Conservation (phyloP, 2,329 filamentous ascomycete species). For the Periconia sp. region DNA sequence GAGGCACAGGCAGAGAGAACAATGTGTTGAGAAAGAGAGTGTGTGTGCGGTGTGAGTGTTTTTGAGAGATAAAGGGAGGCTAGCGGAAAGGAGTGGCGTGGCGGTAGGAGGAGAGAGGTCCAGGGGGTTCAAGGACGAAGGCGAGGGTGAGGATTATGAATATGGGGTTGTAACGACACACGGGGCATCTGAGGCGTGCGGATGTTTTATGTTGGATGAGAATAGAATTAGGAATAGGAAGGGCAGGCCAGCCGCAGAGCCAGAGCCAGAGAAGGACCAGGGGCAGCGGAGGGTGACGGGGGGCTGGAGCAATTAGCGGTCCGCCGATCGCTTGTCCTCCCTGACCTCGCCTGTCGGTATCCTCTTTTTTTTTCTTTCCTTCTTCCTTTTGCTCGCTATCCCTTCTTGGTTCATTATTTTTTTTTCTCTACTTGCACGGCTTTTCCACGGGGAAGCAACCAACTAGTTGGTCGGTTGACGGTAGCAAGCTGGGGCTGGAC, state of each 20-base stretch:
- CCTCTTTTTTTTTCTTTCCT: too few species aligned
- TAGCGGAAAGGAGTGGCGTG: background rate
- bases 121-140: background rate
- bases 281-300: background rate
- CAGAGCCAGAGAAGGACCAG: too few species aligned
- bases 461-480: too few species aligned
- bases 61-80: background rate
- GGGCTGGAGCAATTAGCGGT: constrained; percentile 6
- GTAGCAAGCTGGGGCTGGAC: background rate
- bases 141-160: background rate
- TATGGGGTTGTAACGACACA: background rate
- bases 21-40: background rate
- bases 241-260: background rate
- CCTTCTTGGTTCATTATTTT: too few species aligned
- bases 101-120: constrained; percentile 1
- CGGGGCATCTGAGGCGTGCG: background rate
- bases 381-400: too few species aligned
- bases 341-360: background rate
- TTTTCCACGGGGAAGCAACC: too few species aligned
- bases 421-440: too few species aligned
- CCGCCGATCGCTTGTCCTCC: background rate
- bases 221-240: background rate
- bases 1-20: background rate
- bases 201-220: constrained; percentile 7
- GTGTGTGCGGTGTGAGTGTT: constrained; percentile 2